Base-by-base conservation (phyloP, 371 early-diverging fungal species). In the Enterospora canceri region DNA sequence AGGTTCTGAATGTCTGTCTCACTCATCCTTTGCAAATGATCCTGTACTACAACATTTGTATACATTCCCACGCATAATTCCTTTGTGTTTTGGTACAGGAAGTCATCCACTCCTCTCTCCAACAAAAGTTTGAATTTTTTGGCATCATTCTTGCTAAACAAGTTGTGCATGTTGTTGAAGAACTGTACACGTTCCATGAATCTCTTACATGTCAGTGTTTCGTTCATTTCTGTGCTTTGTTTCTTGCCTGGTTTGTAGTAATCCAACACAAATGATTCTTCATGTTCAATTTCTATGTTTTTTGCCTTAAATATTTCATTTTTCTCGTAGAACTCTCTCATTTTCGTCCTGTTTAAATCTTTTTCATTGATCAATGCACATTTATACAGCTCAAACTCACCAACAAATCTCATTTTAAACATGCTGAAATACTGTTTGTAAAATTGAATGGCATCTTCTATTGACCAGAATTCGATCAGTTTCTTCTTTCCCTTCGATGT, bases 31-130 rank as follows among this genome's bases (percentile, higher is more conserved):
- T 65, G 62, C 12, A 80, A 62, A 3, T 50, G 65, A 5, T 63
- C 74, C 62, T 80, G 81, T 66, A 80, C 70, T 2, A 73, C 50
- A 26, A 74, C 68, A 58, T 80, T 80, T 0, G 81, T 66, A 30
- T 73, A 33, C 5, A 55, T 56, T 23, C 81, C 81, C 57, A 76
- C 74, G 35, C 73, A 69, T 48, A 78, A 33, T 47, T 74, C 71
- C 33, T 77, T 77, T 2, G 72, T 50, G 56, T 70, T 61, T 16
- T 31, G 24, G 48, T 67, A 62, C 0, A 74, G 24, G 55, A 68
- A 60, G 32, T 65, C 65, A 12, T 26, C 47, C 5, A 28, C 46
- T 4, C 68, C 65, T 5, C 58, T 26, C 12, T 68, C 49, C 3
- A 63, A 34, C 1, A 29, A 19, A n/a, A 40, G 21, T 21, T 34